Conservation (phyloP, 805 yeast genomes). For the Saccharomycopsis sp. region DNA sequence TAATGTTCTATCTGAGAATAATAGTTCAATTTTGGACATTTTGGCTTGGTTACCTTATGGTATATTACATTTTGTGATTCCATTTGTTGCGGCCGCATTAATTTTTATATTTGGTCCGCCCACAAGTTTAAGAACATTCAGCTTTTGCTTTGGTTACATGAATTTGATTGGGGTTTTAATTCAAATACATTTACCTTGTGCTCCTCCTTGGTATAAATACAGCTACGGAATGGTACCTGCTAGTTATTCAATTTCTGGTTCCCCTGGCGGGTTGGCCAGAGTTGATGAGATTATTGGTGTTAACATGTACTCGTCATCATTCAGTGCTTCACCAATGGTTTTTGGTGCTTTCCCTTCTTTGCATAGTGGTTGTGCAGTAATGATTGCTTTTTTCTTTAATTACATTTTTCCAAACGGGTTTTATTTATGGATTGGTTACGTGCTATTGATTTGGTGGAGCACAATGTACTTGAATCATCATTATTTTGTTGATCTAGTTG, state of each 20-base stretch:
- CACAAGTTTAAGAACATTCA: slow-evolving; percentile 69
- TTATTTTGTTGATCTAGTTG: slow-evolving; percentile 85
- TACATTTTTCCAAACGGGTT: slow-evolving; percentile 70
- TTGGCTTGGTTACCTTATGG: slow-evolving; percentile 95
- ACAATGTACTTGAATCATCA: slow-evolving; percentile 98
- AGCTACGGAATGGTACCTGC: slow-evolving; percentile 84
- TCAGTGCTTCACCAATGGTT: slow-evolving; percentile 79
- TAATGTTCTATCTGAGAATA: slow-evolving; percentile 68
- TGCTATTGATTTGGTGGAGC: slow-evolving; percentile 95
- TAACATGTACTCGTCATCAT: slow-evolving; percentile 75
- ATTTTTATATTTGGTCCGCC: slow-evolving; percentile 89
- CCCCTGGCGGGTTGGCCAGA: slow-evolving; percentile 90
- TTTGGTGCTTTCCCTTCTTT: slow-evolving; percentile 87
- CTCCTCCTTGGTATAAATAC: slow-evolving; percentile 96
- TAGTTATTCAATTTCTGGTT: slow-evolving; percentile 80
- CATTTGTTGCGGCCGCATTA: slow-evolving; percentile 74
- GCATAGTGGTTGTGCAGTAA: slow-evolving; percentile 91
- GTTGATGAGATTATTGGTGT: slow-evolving; percentile 73
- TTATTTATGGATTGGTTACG: slow-evolving; percentile 65
- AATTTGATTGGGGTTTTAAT: slow-evolving; percentile 76
- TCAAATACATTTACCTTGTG: slow-evolving; percentile 82
- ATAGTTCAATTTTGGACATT: slow-evolving; percentile 63
- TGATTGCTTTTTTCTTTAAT: slow-evolving; percentile 81
- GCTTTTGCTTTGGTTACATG: slow-evolving; percentile 91
- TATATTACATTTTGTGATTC: slow-evolving; percentile 81